These are phyloP conservation scores for Colletotrichum siamense DNA, from an alignment of 2,329 filamentous ascomycete genomes.

Conservation along the genomic window DNA sequence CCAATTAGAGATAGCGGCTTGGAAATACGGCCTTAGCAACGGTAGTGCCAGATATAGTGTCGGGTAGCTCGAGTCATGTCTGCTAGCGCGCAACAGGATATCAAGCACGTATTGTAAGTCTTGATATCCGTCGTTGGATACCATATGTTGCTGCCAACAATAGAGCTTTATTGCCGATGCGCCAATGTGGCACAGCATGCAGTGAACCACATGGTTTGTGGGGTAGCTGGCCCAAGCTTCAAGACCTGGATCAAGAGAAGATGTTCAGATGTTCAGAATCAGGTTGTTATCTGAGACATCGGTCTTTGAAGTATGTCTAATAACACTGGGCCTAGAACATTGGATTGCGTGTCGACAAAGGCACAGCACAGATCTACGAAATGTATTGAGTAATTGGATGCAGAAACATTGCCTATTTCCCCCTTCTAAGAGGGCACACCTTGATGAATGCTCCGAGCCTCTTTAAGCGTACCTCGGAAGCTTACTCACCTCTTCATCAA, in stretches of 20 bases:
- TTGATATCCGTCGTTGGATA: background rate
- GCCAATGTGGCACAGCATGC: background rate
- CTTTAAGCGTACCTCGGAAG: no score
- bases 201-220: background rate
- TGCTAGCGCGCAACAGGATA: rapidly evolving
- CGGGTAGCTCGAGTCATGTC: background rate
- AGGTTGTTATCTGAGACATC: background rate
- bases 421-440: no score
- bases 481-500: background rate
- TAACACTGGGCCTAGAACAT: no score
- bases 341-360: no score
- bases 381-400: no score
- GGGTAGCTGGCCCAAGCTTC: background rate
- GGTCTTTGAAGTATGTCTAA: background rate
- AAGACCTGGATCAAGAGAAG: background rate
- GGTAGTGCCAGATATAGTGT: background rate
- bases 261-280: background rate
- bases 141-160: background rate
- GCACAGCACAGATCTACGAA: no score
- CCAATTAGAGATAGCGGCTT: background rate
- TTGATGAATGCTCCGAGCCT: no score
- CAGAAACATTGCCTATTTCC: no score
- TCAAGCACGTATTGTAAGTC: background rate
- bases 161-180: background rate
- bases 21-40: background rate